Percentiles rank a stretch among this genome's conserved stretches.
Conservation (phyloP, 371 early-diverging fungal species). For the Amoeboaphelidium protococcarum region DNA sequence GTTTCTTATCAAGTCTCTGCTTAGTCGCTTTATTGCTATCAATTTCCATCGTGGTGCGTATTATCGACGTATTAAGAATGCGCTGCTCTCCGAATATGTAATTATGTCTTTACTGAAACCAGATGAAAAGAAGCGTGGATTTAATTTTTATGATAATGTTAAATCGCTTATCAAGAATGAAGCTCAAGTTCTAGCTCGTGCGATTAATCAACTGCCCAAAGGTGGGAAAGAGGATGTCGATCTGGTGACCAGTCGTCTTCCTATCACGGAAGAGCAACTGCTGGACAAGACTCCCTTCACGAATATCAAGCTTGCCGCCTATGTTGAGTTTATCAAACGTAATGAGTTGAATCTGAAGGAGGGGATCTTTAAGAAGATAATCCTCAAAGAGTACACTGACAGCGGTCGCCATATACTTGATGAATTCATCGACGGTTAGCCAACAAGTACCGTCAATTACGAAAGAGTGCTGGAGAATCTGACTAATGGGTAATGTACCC, state of each 20-base stretch:
- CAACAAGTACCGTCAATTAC: not conserved
- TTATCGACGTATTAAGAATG: not conserved
- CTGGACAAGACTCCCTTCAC: not conserved
- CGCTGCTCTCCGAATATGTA: not conserved
- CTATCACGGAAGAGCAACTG: not conserved
- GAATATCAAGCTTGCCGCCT: not conserved
- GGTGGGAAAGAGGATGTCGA: not conserved
- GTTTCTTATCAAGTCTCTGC: not conserved
- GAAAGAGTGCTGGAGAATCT: not conserved
- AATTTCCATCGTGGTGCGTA: not conserved
- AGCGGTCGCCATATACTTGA: not conserved
- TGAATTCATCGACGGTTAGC: not conserved
- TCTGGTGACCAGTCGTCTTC: not conserved
- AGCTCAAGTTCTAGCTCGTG: no score
- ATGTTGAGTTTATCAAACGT: not conserved
- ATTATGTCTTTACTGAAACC: not conserved
- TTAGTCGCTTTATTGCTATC: not conserved
- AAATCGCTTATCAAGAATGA: no score
- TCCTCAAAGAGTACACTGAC: not conserved
- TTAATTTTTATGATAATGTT: no score
- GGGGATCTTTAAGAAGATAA: not conserved
- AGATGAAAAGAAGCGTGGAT: not conserved
- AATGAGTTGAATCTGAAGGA: not conserved
- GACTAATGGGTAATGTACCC: not conserved
- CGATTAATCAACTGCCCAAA: no score